Evolutionary conservation across 257 asterid species (phyloP).

Genomic region (Nicotiana sylvestris): DNA sequence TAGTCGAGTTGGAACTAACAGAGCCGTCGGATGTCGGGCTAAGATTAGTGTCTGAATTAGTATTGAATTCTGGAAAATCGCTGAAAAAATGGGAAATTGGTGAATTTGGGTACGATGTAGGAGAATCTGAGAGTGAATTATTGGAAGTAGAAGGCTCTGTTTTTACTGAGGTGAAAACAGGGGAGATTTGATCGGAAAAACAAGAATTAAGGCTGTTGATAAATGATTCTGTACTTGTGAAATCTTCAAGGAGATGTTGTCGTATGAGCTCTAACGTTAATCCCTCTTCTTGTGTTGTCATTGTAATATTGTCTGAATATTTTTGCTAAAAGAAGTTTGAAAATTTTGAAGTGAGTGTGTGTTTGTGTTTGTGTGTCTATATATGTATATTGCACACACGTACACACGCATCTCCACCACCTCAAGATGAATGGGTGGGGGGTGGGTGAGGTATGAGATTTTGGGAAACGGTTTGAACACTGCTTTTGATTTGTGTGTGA

Average conservation of each 20-base stretch:
- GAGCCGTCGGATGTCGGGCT: neutral
- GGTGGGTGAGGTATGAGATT: too few species aligned
- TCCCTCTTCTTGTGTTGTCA: slow-evolving; percentile 27
- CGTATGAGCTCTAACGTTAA: slow-evolving; percentile 50
- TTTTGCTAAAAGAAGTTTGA: neutral
- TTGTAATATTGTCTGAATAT: neutral
- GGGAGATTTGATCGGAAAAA: slow-evolving; percentile 15
- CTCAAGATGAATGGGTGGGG: too few species aligned
- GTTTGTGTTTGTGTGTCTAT: neutral
- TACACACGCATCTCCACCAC: too few species aligned
- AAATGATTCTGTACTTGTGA: slow-evolving; percentile 37
- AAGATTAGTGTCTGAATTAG: slow-evolving; percentile 14
- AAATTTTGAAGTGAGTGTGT: neutral
- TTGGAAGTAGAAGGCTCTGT: slow-evolving; percentile 28
- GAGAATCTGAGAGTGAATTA: slow-evolving; percentile 27
- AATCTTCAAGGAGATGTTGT: slow-evolving; percentile 51
- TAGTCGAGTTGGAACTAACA: neutral
- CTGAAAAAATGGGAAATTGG: slow-evolving; percentile 21
- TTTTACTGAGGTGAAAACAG: slow-evolving; percentile 12
- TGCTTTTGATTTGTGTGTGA: too few species aligned
- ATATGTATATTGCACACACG: too few species aligned
- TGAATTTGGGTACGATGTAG: slow-evolving; percentile 14
- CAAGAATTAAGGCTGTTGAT: slow-evolving; percentile 33
- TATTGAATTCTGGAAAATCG: slow-evolving; percentile 25
- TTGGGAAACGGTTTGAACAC: too few species aligned